phyloP scores from a whole-genome alignment of 805 yeast genomes.

The Ogataea saltuana region DNA sequence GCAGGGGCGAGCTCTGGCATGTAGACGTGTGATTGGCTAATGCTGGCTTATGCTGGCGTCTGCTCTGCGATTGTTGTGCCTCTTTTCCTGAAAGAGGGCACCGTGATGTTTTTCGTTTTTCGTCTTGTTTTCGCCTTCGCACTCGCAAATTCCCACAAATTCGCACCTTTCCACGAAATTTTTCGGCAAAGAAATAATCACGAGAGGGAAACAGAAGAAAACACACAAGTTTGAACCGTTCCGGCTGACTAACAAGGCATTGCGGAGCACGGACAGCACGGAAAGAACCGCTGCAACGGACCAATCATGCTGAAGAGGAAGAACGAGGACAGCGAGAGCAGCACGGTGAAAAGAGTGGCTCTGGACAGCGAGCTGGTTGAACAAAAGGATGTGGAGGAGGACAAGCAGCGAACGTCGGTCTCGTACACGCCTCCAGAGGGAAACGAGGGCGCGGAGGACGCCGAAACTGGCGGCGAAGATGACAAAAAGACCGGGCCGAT shows the following conservation, averaged over 20 bases:
- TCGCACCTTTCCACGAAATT: too few relatives aligned
- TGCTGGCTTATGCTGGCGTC: too few relatives aligned
- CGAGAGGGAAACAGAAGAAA: too few relatives aligned
- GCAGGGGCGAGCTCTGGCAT: constrained; percentile 13
- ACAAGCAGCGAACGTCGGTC: constrained; percentile 45
- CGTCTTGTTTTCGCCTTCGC: too few relatives aligned
- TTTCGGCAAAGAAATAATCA: too few relatives aligned
- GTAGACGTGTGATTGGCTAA: too few relatives aligned
- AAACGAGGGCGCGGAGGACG: too few relatives aligned
- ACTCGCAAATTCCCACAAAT: too few relatives aligned
- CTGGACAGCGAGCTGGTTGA: constrained; percentile 61
- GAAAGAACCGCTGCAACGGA: constrained; percentile 6
- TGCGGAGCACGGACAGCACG: not conserved
- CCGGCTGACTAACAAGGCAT: not conserved
- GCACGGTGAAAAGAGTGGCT: constrained; percentile 66
- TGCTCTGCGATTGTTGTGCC: too few relatives aligned
- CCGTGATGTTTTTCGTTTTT: too few relatives aligned
- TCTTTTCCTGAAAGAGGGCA: too few relatives aligned
- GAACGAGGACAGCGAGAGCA: constrained; percentile 63
- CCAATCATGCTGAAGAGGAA: constrained; percentile 56
- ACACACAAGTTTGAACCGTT: too few relatives aligned
- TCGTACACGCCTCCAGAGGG: constrained; percentile 21
- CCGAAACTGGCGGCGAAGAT: not conserved
- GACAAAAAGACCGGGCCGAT: constrained; percentile 19
- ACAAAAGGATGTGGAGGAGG: constrained; percentile 42